phyloP scores from a whole-genome alignment of 2,329 filamentous ascomycete species.

The Ascochyta lentis region DNA sequence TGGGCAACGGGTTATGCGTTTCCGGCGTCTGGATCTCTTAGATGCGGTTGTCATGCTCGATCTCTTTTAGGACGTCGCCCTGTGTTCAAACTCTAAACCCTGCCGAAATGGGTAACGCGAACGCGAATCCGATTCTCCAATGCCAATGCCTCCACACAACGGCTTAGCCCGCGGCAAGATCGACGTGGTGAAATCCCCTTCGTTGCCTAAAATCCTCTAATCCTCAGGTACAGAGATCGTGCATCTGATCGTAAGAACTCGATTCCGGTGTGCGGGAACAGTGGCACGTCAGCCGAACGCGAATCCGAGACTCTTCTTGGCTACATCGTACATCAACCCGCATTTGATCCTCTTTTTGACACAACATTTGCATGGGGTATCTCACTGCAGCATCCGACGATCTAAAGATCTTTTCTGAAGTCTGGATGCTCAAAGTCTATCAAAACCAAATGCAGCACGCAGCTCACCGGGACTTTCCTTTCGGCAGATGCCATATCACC shows the following conservation, averaged over 20 bases:
- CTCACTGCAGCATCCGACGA: background rate
- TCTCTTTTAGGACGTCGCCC: background rate
- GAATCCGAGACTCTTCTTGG: background rate
- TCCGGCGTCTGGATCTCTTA: background rate
- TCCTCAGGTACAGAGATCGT: slow-evolving; percentile 7
- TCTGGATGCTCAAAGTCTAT: background rate
- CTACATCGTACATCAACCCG: background rate
- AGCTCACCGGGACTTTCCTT: background rate
- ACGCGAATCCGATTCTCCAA: slow-evolving; percentile 6
- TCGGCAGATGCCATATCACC: slow-evolving; percentile 1
- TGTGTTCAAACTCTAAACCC: background rate
- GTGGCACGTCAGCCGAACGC: slow-evolving; percentile 12
- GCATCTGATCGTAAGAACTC: background rate
- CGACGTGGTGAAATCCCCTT: background rate
- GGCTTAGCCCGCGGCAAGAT: slow-evolving; percentile 7
- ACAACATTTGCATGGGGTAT: background rate
- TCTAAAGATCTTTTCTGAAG: background rate
- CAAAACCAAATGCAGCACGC: background rate
- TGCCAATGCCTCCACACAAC: slow-evolving; percentile 3
- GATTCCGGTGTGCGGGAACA: background rate
- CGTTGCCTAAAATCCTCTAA: slow-evolving; percentile 9
- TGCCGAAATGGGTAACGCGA: background rate
- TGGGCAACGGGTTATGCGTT: background rate
- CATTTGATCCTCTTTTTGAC: background rate
- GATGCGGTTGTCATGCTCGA: background rate